Conservation (phyloP, 495 filamentous ascomycete species). For the Collariella sp. region DNA sequence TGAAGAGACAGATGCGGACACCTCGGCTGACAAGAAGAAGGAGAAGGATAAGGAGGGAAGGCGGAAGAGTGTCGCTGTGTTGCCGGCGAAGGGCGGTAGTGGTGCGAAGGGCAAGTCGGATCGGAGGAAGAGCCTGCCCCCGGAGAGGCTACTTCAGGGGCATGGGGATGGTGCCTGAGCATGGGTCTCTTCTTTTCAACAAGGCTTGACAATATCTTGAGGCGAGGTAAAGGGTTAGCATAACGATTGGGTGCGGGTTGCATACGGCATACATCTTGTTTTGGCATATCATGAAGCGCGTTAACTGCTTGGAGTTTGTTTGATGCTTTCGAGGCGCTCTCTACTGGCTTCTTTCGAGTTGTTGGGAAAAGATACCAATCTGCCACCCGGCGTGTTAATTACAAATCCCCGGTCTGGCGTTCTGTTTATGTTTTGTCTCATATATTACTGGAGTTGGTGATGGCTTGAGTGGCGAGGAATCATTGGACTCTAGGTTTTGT, state of each 20-base stretch:
- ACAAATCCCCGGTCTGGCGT: no score
- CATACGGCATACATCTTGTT: no score
- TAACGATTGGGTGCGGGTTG: no score
- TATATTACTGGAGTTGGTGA: no score
- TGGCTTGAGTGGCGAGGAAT: no score
- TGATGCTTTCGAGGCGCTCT: no score
- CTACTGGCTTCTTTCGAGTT: neutral
- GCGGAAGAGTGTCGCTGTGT: neutral
- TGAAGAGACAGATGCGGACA: neutral
- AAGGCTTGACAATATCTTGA: no score
- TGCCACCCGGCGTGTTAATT: neutral
- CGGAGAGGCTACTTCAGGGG: slow-evolving; percentile 3
- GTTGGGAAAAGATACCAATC: slow-evolving; percentile 1
- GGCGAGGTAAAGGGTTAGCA: no score
- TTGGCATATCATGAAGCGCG: neutral
- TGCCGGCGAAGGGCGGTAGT: neutral
- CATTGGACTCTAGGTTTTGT: no score
- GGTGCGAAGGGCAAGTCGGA: slow-evolving; percentile 1
- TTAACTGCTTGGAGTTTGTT: neutral
- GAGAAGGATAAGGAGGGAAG: neutral
- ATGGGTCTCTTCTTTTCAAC: no score
- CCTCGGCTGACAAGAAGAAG: neutral
- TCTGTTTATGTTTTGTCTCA: no score
- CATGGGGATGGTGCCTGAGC: slow-evolving; percentile 1
- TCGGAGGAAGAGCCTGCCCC: slow-evolving; percentile 18